Conservation (phyloP, 1,284 basidiomycete species). For the Sanguinoderma infundibulare region DNA sequence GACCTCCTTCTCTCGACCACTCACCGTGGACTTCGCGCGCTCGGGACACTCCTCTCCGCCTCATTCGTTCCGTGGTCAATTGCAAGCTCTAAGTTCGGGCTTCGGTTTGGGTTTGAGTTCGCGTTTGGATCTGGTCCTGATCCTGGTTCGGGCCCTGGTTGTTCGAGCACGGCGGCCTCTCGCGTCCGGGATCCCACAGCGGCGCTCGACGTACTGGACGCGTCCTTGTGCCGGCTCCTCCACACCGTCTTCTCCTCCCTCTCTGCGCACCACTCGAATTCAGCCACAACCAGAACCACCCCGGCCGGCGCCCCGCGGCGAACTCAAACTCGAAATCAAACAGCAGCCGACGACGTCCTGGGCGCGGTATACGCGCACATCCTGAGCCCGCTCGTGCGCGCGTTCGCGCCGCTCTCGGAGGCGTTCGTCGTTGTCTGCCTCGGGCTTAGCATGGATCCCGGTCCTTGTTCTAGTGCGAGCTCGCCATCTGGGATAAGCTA, state of each 20-base stretch:
- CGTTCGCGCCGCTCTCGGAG: slow-evolving; percentile 28
- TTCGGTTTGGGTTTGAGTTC: neutral
- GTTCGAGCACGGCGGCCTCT: neutral
- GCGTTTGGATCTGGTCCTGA: neutral
- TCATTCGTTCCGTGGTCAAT: neutral
- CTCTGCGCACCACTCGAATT: neutral
- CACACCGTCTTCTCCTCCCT: slow-evolving; percentile 21
- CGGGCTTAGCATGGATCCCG: neutral
- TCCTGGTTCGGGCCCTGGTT: neutral
- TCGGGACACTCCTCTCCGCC: neutral
- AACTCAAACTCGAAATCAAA: neutral
- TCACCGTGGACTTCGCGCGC: slow-evolving; percentile 21
- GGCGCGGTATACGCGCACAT: slow-evolving; percentile 25
- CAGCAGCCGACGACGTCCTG: slow-evolving; percentile 25
- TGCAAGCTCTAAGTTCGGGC: neutral
- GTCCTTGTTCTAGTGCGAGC: neutral
- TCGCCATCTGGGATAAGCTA: neutral
- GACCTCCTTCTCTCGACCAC: slow-evolving; percentile 20
- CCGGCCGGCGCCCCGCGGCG: neutral
- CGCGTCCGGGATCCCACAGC: neutral
- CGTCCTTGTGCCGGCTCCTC: slow-evolving; percentile 24
- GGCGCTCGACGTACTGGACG: slow-evolving; percentile 18
- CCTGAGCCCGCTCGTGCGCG: slow-evolving; percentile 31
- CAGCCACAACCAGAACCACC: neutral
- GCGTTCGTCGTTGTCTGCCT: slow-evolving; percentile 21